Base-by-base conservation (phyloP, 148 eudicot species). In the Chenopodium album region DNA sequence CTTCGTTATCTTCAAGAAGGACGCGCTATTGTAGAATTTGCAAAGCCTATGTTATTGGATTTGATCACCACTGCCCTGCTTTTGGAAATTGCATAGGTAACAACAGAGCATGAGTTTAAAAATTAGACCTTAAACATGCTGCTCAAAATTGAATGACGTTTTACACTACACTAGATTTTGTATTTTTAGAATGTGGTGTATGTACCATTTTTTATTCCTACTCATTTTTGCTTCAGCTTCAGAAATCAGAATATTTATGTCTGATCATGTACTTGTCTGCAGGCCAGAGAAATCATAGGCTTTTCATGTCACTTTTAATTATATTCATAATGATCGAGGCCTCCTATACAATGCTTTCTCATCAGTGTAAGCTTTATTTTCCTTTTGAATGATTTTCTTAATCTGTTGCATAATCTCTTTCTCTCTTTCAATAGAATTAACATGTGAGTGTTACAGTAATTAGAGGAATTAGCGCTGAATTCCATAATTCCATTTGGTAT, bases 41-140 rank as follows among this genome's bases (percentile, higher is more conserved):
- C 88, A 81, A 90, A 83, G 87, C 79, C 64, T 90, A 89, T 91
- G 88, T 94, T 79, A 84, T 85, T 80, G 91, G 93, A 82, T 91
- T 91, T 83, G 98, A 94, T 88, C 98, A 94, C 82, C 98, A 94
- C 69, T 94, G 98, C 84, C 94, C 98, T 64, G 97, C 94, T 71
- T 92, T 94, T 81, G 98, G 97, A 63, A 94, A 92, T 86, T 94
- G 98, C 81, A 90, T 94, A 84, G 98, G 98, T 94, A 88, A 83
- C 48, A 71, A 31, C 52, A 82, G 32, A 70, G 77, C 60, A 32
- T 79, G 63, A 75, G n/a, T 31, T 71, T 83, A 7, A 28, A 80
- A 37, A 23, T 71, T 74, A 68, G 2, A 16, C 9, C 10, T 32
- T 37, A 20, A 76, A 74, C 41, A 50, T 60, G 20, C 28, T 67